Conservation (phyloP, 2,329 filamentous ascomycete genomes). For the Davidsoniella neocaledoniae region DNA sequence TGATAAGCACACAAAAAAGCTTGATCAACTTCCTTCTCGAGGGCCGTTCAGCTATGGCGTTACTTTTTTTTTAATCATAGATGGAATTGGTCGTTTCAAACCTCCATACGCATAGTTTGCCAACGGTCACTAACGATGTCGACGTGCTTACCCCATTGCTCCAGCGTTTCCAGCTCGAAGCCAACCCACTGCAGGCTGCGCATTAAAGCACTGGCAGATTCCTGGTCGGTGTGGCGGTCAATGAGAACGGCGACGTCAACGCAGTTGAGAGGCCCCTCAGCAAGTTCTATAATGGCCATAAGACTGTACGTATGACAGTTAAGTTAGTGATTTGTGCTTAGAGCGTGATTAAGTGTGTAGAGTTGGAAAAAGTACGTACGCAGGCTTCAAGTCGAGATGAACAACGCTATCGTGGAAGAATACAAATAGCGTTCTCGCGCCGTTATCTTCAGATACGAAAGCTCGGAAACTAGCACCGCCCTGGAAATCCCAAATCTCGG, state of each 20-base stretch:
- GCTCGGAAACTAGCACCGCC: slow-evolving; percentile 73
- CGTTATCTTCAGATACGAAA: slow-evolving; percentile 56
- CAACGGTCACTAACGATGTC: slow-evolving; percentile 60
- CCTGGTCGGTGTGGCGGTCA: slow-evolving; percentile 48
- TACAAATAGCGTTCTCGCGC: slow-evolving; percentile 63
- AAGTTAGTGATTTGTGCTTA: slow-evolving; percentile 17
- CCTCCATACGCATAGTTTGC: slow-evolving; percentile 79
- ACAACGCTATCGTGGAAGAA: slow-evolving; percentile 65
- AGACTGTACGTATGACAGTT: slow-evolving; percentile 33
- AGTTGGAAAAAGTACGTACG: slow-evolving; percentile 36
- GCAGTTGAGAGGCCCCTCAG: slow-evolving; percentile 59
- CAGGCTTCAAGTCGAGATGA: slow-evolving; percentile 67
- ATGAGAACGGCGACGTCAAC: slow-evolving; percentile 65
- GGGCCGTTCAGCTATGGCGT: too few species aligned
- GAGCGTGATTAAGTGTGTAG: neutral
- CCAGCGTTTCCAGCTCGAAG: slow-evolving; percentile 67
- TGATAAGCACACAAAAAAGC: too few species aligned
- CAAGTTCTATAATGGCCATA: slow-evolving; percentile 80
- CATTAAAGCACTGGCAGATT: slow-evolving; percentile 49
- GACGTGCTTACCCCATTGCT: slow-evolving; percentile 49
- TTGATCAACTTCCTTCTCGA: too few species aligned
- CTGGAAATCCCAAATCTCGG: slow-evolving; percentile 74
- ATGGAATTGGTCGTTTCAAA: slow-evolving; percentile 28
- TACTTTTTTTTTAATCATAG: too few species aligned
- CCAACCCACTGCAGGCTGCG: slow-evolving; percentile 88